Base-by-base conservation (phyloP, 2,329 filamentous ascomycete species). In the Ascocoryne sarcoides region DNA sequence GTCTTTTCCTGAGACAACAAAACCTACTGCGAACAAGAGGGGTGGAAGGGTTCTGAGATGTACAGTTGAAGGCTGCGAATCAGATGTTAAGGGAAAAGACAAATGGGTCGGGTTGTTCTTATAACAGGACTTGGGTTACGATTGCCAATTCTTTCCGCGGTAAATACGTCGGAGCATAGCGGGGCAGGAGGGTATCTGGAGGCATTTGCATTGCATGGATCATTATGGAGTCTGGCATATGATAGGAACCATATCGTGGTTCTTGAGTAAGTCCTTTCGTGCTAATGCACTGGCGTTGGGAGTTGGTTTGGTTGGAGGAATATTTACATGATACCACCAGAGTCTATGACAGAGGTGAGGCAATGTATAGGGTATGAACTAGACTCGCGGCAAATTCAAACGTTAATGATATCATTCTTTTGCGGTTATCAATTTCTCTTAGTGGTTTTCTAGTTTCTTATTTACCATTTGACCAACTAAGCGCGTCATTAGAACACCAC, bases 91-190 rank as follows among this genome's bases (percentile, higher is more conserved):
- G 12, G 52, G 55, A 14, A 81, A 80, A 57, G 58, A 61, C 2
- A 68, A 72, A 34, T 82, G 77, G 77, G 68, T 81, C 12, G 77
- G 77, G 9, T 69, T 80, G 28, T 81, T 73, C 56, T 40, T 60
- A 17, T 61, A 42, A 46, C 16, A n/a, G n/a, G n/a, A n/a, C n/a
- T 26, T 7, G 23, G 23, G 23, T 26, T 12, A 12, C 12, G 7
- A 26, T 26, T 26, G 23, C 23, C 23, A 26, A 7, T 26, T 26
- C 12, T 7, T 26, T 26, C 23, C 12, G 7, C 23, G 23, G 23
- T 7, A 26, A 12, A 7, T 7, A 26, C n/a, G n/a, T 26, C 7
- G 23, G 7, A 26, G 23, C 23, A 26, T 26, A 26, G 7, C 23
- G 12, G n/a, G n/a, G n/a, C 23, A 12, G 23, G 23, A 7, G 7